Evolutionary conservation across 1,284 basidiomycete species (phyloP).

Genomic region (Serendipita sp.): DNA sequence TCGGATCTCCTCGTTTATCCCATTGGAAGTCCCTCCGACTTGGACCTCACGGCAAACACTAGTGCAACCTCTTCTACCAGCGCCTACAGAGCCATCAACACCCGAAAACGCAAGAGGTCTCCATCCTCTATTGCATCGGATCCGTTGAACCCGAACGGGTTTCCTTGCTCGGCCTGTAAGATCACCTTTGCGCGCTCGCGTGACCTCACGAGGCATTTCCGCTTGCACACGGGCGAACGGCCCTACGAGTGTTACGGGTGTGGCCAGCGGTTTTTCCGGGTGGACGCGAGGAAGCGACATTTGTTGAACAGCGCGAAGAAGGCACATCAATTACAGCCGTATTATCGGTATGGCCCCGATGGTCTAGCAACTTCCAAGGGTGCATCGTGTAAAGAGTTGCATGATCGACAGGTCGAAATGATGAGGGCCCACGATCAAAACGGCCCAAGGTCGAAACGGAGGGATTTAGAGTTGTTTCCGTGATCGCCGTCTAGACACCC

Average conservation of each 20-base stretch:
- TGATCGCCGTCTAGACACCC: too few relatives aligned
- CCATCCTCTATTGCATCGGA: background rate
- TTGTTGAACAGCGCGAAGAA: background rate
- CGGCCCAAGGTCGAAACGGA: too few relatives aligned
- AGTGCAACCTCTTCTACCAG: background rate
- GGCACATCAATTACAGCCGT: too few relatives aligned
- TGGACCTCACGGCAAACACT: background rate
- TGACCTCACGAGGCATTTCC: background rate
- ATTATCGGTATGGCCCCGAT: too few relatives aligned
- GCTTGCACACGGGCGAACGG: conserved; percentile 5
- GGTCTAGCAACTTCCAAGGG: too few relatives aligned
- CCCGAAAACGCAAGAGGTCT: background rate
- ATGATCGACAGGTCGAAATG: too few relatives aligned
- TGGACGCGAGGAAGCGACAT: conserved; percentile 6
- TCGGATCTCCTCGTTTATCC: too few relatives aligned
- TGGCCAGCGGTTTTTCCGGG: background rate
- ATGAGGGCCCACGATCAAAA: too few relatives aligned
- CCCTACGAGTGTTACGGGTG: background rate
- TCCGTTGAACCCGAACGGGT: background rate
- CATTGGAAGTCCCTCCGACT: too few relatives aligned
- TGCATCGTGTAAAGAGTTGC: too few relatives aligned
- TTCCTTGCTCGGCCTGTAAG: background rate
- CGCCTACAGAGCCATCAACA: background rate
- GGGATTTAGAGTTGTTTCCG: too few relatives aligned
- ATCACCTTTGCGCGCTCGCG: background rate